Base-by-base conservation (phyloP, 257 asterid species). In the Primulina eburnea region DNA sequence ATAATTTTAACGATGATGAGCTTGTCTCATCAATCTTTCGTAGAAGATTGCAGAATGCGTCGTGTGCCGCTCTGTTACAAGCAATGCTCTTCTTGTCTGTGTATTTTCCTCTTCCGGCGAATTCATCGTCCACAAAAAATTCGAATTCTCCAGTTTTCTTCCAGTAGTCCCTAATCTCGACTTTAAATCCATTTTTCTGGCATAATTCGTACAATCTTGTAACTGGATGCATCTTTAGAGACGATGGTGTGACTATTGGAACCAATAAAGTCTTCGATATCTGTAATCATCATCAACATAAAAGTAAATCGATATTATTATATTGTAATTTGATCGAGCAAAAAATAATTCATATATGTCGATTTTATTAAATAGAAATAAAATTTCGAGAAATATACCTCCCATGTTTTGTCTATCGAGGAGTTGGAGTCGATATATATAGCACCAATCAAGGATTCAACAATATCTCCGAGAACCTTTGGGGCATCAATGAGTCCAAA, bases 391-490 rank as follows among this genome's bases (percentile, higher is more conserved):
- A 33, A n/a, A 43, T 40, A 65, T 20, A 87, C 92, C 92, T 78
- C 20, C 79, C 83, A 79, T 5, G 89, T 84, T n/a, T 20, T 71
- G 52, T 78, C 83, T 5, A 69, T 67, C 5, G 77, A 70, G 30
- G 18, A 65, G 2, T 75, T 67, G 70, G 76, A 79, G 64, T 88
- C 95, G 0, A 75, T 28, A 58, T 38, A 81, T 0, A 83, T 28
- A 4, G 90, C 95, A n/a, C 86, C 90, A 14, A 84, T 33, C 65
- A 83, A 69, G 5, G 96, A 77, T 63, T 87, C 92, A 24, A 87
- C 79, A 8, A 85, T 60, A 35, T 89, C 94, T 0, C 88, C 92
- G 6, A 89, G 83, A 5, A 69, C 78, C 38, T 87, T 89, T 14
- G 94, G 94, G 0, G 88, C 66, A 20, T 80, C 80, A 30, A 87